A percentile compares a stretch with the other conserved stretches of the same genome.
Conservation (phyloP, 1,139 yeast genomes). For the Saccharomyces pastorianus region DNA sequence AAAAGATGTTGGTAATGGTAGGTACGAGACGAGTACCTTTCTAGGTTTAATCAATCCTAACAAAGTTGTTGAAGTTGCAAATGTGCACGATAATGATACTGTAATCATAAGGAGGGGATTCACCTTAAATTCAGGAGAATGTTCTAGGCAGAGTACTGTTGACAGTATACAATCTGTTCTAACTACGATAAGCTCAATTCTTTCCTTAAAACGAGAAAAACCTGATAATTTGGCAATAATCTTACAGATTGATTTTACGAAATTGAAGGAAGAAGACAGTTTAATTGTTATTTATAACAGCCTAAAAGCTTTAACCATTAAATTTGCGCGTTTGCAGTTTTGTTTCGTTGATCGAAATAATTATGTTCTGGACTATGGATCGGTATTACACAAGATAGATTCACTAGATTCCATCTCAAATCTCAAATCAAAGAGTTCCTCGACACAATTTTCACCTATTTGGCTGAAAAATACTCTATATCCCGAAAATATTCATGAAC, state of each 20-base stretch:
- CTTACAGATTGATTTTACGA: conserved; percentile 23
- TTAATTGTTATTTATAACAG: conserved; percentile 16
- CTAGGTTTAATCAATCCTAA: conserved; percentile 16
- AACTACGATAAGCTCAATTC: conserved; percentile 25
- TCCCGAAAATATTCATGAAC: conserved; percentile 5
- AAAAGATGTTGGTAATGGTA: neutral
- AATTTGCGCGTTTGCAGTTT: conserved; percentile 13
- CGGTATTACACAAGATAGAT: conserved; percentile 2
- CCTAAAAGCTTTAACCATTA: conserved; percentile 20
- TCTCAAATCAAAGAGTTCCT: neutral
- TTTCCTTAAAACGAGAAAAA: conserved; percentile 23
- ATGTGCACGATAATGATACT: conserved; percentile 12
- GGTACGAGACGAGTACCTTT: conserved; percentile 7
- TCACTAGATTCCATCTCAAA: conserved; percentile 2
- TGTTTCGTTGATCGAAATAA: conserved; percentile 18
- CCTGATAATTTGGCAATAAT: conserved; percentile 25
- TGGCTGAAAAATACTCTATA: conserved; percentile 12
- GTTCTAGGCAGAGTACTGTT: conserved; percentile 2
- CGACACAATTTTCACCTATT: conserved; percentile 13
- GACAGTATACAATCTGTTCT: conserved; percentile 15
- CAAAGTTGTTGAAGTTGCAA: conserved; percentile 15
- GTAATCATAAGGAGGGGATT: conserved; percentile 22
- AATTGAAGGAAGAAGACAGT: conserved; percentile 11
- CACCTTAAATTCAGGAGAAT: conserved; percentile 4
- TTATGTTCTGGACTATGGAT: conserved; percentile 9